Conservation (phyloP, 2,329 filamentous ascomycete species). For the Rhynchosporium secalis region DNA sequence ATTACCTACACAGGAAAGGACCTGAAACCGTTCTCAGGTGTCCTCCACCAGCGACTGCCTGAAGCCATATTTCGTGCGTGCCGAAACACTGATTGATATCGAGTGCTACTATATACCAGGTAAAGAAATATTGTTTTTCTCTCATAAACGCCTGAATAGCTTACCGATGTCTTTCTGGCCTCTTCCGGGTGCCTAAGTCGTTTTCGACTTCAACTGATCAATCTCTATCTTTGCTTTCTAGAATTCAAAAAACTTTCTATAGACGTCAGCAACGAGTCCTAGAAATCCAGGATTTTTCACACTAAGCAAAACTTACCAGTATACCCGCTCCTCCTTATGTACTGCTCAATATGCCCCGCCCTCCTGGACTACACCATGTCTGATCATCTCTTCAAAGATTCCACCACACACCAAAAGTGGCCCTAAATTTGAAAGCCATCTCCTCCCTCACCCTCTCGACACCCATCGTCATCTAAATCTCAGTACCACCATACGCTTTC, state of each 20-base stretch:
- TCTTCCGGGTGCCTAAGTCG: neutral
- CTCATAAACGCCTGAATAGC: neutral
- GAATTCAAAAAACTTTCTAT: neutral
- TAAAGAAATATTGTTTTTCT: too few species aligned
- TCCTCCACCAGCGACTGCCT: too few species aligned
- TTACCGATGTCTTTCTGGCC: neutral
- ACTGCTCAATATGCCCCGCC: neutral
- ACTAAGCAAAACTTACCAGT: neutral
- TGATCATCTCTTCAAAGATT: neutral
- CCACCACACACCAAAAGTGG: neutral
- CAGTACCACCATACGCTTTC: neutral
- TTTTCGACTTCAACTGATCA: neutral
- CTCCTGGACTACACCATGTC: neutral
- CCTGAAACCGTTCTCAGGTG: too few species aligned
- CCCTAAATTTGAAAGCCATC: neutral
- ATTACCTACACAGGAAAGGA: too few species aligned
- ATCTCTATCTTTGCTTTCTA: neutral
- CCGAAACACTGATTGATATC: too few species aligned
- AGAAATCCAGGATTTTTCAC: neutral
- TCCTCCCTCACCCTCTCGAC: neutral
- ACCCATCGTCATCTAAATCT: neutral
- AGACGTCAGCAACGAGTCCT: neutral
- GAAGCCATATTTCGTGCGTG: too few species aligned
- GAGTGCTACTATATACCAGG: too few species aligned
- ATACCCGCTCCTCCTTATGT: neutral